Percentiles rank a stretch among this genome's conserved stretches.
These are phyloP conservation scores for Colletotrichum sp. DNA, from an alignment of 2,329 filamentous ascomycete species.

Conservation along the genomic window DNA sequence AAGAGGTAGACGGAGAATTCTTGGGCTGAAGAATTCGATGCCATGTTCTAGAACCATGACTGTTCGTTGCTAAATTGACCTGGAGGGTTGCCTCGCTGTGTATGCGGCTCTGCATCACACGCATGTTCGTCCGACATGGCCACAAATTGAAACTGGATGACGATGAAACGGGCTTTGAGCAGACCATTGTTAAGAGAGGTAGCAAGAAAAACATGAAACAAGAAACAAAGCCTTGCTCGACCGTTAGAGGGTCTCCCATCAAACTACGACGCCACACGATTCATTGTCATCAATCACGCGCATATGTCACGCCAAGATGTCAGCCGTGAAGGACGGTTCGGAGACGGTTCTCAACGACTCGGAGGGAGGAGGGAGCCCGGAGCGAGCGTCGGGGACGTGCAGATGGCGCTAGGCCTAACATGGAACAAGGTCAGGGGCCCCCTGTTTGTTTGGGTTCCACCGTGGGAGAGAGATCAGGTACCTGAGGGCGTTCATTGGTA, in stretches of 20 bases:
- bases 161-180: neutral
- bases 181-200: neutral
- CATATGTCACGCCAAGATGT: neutral
- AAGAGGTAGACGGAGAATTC: neutral
- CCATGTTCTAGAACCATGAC: neutral
- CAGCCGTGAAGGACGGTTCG: neutral
- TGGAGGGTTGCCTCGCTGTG: neutral
- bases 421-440: neutral
- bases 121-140: neutral
- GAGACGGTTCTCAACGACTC: neutral
- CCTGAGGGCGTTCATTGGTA: slow-evolving; percentile 2
- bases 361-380: neutral
- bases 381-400: neutral
- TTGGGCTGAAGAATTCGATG: neutral
- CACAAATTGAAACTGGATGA: neutral
- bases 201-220: neutral
- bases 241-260: neutral
- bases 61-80: neutral
- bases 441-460: neutral
- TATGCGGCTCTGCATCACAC: neutral
- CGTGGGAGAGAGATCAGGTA: neutral
- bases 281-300: neutral
- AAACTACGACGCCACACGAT: neutral
- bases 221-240: neutral
- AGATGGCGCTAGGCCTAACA: neutral